Percentiles rank a stretch among this genome's conserved stretches.
phyloP scores from a whole-genome alignment of 208 protist genomes.

The Herpetomonas samuelpessoai region DNA sequence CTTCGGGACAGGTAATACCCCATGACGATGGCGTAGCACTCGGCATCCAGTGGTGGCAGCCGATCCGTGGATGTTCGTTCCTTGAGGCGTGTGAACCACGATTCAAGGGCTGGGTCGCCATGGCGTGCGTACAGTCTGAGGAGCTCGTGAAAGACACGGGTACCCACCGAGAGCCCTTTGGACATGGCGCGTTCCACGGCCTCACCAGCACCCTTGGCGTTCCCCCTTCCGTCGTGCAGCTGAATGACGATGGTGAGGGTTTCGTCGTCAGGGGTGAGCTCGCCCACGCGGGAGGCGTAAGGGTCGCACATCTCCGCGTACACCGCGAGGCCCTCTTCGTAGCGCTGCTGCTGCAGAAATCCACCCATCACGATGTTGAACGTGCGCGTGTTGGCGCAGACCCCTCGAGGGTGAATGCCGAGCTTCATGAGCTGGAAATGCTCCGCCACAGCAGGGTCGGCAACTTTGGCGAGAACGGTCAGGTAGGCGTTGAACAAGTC shows the following conservation, averaged over 20 bases:
- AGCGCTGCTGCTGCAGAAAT: slow-evolving; percentile 21
- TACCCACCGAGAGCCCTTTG: slow-evolving; percentile 9
- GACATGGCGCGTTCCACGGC: slow-evolving; percentile 19
- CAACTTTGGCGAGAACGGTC: slow-evolving; percentile 51
- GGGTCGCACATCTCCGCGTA: slow-evolving; percentile 24
- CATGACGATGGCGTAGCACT: slow-evolving; percentile 64
- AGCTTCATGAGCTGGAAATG: slow-evolving; percentile 68
- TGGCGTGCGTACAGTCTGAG: slow-evolving; percentile 42
- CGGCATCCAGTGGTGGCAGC: slow-evolving; percentile 27
- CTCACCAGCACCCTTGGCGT: slow-evolving; percentile 28
- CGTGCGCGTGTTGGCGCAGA: slow-evolving; percentile 59
- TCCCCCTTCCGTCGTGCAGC: slow-evolving; percentile 18
- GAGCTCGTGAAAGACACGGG: slow-evolving; percentile 51
- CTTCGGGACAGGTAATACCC: slow-evolving; percentile 49
- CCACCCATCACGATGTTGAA: slow-evolving; percentile 71
- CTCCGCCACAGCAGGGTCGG: slow-evolving; percentile 31
- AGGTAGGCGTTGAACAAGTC: slow-evolving; percentile 78
- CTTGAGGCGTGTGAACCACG: slow-evolving; percentile 48
- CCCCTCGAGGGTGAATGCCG: slow-evolving; percentile 61
- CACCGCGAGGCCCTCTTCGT: slow-evolving; percentile 22
- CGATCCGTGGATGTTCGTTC: background rate
- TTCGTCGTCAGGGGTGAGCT: slow-evolving; percentile 48
- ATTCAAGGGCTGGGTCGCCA: slow-evolving; percentile 39
- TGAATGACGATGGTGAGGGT: slow-evolving; percentile 77
- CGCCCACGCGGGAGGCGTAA: slow-evolving; percentile 17